These are phyloP conservation scores for Prunella vulgaris DNA, from an alignment of 257 asterid genomes.

Conservation along the genomic window DNA sequence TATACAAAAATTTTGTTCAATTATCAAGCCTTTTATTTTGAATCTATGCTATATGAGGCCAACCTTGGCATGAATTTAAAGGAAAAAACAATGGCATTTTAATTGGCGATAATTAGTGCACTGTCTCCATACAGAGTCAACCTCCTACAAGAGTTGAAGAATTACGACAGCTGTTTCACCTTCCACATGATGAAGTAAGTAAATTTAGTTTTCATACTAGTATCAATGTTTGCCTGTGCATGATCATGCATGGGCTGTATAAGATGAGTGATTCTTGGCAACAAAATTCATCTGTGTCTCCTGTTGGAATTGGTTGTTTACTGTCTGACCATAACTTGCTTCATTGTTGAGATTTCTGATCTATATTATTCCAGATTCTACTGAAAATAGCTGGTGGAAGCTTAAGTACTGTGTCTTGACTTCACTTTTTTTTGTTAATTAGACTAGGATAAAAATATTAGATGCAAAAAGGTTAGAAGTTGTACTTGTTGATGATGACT, in stretches of 20 bases:
- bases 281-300: neutral
- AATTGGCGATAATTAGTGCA: conserved; percentile 2
- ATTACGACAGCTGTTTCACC: conserved; percentile 87
- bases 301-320: conserved; percentile 8
- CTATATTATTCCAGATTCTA: conserved; percentile 4
- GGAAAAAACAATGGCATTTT: neutral
- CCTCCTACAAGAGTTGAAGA: conserved; percentile 73
- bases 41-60: conserved; percentile 3
- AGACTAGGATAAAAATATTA: neutral
- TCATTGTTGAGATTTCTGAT: neutral
- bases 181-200: conserved; percentile 90
- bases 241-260: neutral
- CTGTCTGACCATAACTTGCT: neutral
- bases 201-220: conserved; percentile 11
- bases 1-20: neutral
- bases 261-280: neutral
- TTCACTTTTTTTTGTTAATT: neutral
- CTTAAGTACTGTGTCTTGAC: neutral
- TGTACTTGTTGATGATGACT: neutral
- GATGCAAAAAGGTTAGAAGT: neutral
- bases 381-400: conserved; percentile 6
- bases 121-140: conserved; percentile 47
- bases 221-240: neutral
- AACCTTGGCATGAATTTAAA: neutral
- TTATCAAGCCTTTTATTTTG: neutral